phyloP scores from a whole-genome alignment of 805 yeast genomes.

The Barnettozyma sp. region DNA sequence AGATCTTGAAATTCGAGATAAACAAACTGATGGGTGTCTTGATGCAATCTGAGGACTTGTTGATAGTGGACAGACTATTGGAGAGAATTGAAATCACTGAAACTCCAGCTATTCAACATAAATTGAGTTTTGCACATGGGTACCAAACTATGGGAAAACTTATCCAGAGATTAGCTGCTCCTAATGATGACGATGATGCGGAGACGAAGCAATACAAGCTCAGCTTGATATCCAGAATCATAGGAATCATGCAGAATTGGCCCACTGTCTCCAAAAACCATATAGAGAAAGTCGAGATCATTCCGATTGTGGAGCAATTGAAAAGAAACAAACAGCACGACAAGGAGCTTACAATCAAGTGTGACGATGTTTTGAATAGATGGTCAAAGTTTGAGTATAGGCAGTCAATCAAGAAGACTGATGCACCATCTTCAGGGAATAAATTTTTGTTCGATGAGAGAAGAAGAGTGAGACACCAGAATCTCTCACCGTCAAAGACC shows the following conservation, averaged over 20 bases:
- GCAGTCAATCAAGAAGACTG: constrained; percentile 72
- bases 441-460: constrained; percentile 13
- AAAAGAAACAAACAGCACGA: constrained; percentile 19
- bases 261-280: constrained; percentile 73
- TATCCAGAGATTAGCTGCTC: constrained; percentile 29
- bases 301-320: constrained; percentile 47
- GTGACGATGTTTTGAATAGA: constrained; percentile 43
- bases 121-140: constrained; percentile 77
- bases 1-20: constrained; percentile 51
- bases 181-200: constrained; percentile 4
- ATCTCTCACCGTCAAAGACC: neutral
- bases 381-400: constrained; percentile 79
- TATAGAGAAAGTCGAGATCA: constrained; percentile 68
- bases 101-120: constrained; percentile 43
- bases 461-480: constrained; percentile 14
- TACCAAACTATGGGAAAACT: constrained; percentile 68
- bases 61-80: constrained; percentile 59
- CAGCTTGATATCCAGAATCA: constrained; percentile 38
- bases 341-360: constrained; percentile 30
- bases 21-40: constrained; percentile 75
- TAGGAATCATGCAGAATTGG: constrained; percentile 55
- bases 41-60: constrained; percentile 64
- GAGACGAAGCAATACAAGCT: neutral
- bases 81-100: constrained; percentile 55
- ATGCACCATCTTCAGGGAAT: neutral